A percentile compares a stretch with the other conserved stretches of the same genome.
Evolutionary conservation across 345 rosid genomes (phyloP).

Genomic region (Limnanthes douglasii): DNA sequence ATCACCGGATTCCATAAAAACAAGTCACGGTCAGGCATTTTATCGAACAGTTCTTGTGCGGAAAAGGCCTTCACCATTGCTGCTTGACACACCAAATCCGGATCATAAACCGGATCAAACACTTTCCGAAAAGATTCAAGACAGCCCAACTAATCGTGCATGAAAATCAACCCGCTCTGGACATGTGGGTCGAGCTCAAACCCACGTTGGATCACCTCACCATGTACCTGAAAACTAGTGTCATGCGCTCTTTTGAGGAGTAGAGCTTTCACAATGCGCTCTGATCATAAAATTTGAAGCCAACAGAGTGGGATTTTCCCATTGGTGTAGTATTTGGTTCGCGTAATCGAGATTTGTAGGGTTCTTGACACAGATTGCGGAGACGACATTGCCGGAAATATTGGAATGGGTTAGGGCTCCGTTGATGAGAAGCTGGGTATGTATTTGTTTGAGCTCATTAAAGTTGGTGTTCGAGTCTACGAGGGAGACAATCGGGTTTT

Average conservation of each 20-base stretch:
- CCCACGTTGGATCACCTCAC: constrained; percentile 26
- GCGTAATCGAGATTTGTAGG: too few relatives aligned
- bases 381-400: too few relatives aligned
- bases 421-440: too few relatives aligned
- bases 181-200: constrained; percentile 42
- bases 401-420: too few relatives aligned
- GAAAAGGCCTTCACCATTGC: constrained; percentile 41
- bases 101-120: constrained; percentile 20
- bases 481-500: too few relatives aligned
- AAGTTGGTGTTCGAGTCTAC: too few relatives aligned
- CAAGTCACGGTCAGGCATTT: constrained; percentile 37
- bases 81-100: constrained; percentile 44
- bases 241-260: constrained; percentile 8
- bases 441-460: too few relatives aligned
- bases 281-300: too few relatives aligned
- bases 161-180: constrained; percentile 34
- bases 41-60: constrained; percentile 36
- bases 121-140: constrained; percentile 23
- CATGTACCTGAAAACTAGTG: constrained; percentile 26
- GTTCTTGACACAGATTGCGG: too few relatives aligned
- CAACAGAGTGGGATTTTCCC: too few relatives aligned
- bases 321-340: too few relatives aligned
- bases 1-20: constrained; percentile 52
- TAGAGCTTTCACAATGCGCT: too few relatives aligned
- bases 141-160: constrained; percentile 39